phyloP scores from a whole-genome alignment of 2,329 filamentous ascomycete genomes.

The Neofusicoccum umdonicola region DNA sequence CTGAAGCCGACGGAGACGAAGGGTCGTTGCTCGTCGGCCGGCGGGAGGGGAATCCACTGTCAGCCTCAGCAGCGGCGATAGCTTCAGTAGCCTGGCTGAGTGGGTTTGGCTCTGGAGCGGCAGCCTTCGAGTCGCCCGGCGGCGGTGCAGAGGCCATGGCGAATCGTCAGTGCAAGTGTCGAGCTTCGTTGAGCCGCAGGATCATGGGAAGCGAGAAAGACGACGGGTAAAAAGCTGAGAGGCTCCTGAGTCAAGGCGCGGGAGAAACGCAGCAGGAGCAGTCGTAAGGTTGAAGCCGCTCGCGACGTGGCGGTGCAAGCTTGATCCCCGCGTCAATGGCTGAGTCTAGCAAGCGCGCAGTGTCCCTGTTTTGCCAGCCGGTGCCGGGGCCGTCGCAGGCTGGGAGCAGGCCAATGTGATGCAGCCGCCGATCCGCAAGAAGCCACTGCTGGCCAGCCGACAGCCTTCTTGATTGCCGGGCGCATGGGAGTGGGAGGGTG shows the following conservation, averaged over 20 bases:
- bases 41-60: neutral
- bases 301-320: slow-evolving; percentile 8
- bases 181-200: neutral
- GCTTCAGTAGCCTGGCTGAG: slow-evolving; percentile 13
- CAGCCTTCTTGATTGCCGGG: too few relatives aligned
- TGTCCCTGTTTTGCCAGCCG: neutral
- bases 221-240: neutral
- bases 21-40: neutral
- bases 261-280: neutral
- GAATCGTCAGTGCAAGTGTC: neutral
- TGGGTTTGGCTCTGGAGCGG: slow-evolving; percentile 7
- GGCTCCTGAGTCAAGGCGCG: slow-evolving; percentile 1
- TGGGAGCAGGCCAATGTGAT: neutral
- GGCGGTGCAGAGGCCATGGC: slow-evolving; percentile 16
- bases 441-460: too few relatives aligned
- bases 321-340: slow-evolving; percentile 8
- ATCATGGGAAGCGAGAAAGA: neutral
- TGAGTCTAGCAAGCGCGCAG: neutral
- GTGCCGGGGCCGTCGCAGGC: neutral
- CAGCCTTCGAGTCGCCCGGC: neutral
- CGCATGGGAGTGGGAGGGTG: neutral
- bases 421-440: neutral
- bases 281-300: neutral
- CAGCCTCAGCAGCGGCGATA: slow-evolving; percentile 12
- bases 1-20: neutral